A percentile compares a stretch with the other conserved stretches of the same genome.
phyloP scores from a whole-genome alignment of 306 rosid genomes.

The Benincasa hispida region DNA sequence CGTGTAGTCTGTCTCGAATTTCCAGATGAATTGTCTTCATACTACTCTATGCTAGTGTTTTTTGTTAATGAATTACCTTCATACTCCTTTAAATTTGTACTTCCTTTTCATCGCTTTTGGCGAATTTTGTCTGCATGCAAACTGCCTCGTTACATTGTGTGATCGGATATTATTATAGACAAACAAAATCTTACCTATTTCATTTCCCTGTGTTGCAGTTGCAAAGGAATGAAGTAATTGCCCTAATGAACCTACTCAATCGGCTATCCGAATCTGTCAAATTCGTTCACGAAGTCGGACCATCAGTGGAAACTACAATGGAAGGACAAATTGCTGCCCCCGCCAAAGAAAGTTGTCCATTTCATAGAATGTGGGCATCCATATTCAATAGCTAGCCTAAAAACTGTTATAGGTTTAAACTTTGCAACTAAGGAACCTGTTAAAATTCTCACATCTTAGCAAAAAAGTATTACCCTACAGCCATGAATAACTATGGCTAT shows the following conservation, averaged over 20 bases:
- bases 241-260: conserved; percentile 72
- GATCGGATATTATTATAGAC: background rate
- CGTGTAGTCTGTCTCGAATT: background rate
- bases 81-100: background rate
- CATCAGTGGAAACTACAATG: conserved; percentile 33
- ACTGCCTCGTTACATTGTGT: background rate
- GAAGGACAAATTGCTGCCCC: conserved; percentile 30
- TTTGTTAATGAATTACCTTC: no score
- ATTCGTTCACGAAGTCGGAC: conserved; percentile 58
- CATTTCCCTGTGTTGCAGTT: conserved; percentile 45
- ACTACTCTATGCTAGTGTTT: background rate
- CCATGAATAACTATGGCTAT: background rate
- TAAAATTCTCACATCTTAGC: background rate
- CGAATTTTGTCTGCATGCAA: background rate
- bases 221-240: conserved; percentile 93
- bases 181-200: background rate
- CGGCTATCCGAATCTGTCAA: conserved; percentile 79
- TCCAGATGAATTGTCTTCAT: background rate
- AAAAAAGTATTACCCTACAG: background rate
- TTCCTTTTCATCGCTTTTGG: background rate
- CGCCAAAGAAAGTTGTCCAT: conserved; percentile 19
- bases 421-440: background rate
- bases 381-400: conserved; percentile 26
- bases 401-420: background rate
- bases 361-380: conserved; percentile 34